Evolutionary conservation across 768 basidiomycete genomes (phyloP).

Genomic region (Neoboletus brunneissimus): DNA sequence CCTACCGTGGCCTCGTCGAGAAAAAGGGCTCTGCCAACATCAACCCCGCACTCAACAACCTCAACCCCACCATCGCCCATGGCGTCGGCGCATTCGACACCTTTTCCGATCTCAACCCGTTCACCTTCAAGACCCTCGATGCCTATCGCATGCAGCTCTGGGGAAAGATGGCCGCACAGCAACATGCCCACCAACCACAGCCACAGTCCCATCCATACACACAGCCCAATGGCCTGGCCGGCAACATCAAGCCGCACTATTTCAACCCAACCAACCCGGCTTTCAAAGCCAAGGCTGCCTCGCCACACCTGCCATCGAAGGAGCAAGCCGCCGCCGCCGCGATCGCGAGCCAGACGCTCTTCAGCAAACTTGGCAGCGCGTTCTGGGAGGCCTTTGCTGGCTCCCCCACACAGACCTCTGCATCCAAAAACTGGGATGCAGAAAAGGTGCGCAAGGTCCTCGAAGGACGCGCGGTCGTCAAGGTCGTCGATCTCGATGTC

Average conservation of each 20-base stretch:
- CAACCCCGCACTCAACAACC: conserved; percentile 29
- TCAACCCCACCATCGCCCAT: conserved; percentile 23
- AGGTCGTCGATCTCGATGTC: conserved; percentile 71
- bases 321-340: conserved; percentile 46
- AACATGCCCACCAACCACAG: conserved; percentile 41
- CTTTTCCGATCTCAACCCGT: conserved; percentile 77
- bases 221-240: conserved; percentile 38
- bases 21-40: conserved; percentile 31
- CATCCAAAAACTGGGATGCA: conserved; percentile 51
- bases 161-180: conserved; percentile 85
- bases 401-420: conserved; percentile 18
- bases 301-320: conserved; percentile 27
- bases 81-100: conserved; percentile 59
- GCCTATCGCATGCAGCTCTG: conserved; percentile 90
- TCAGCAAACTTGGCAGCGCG: conserved; percentile 65
- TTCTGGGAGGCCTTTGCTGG: conserved; percentile 93
- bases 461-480: conserved; percentile 78
- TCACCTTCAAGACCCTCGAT: conserved; percentile 86
- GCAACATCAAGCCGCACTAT: conserved; percentile 38
- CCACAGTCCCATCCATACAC: conserved; percentile 22
- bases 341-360: conserved; percentile 75
- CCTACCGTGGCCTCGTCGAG: conserved; percentile 26
- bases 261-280: conserved; percentile 20
- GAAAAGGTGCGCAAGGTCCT: conserved; percentile 81
- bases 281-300: conserved; percentile 29